These are phyloP conservation scores for Kockiozyma suomiensis DNA, from an alignment of 805 yeast species.

Conservation along the genomic window DNA sequence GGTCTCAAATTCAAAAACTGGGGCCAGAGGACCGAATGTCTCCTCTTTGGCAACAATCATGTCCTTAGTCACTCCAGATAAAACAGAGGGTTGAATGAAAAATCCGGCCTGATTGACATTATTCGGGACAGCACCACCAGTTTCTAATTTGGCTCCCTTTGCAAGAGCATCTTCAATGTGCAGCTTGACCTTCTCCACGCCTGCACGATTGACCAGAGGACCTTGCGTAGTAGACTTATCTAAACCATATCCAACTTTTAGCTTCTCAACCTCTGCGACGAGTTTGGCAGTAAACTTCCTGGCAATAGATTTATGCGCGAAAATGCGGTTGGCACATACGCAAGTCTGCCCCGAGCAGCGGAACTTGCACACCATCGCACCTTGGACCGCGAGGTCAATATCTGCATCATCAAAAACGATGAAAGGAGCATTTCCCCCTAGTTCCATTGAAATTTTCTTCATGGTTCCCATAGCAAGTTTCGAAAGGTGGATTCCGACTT, in stretches of 20 bases:
- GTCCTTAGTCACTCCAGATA: conserved; percentile 59
- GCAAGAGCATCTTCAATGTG: conserved; percentile 68
- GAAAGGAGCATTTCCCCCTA: conserved; percentile 85
- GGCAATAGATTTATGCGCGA: conserved; percentile 57
- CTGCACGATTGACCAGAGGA: conserved; percentile 66
- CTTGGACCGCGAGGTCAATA: conserved; percentile 64
- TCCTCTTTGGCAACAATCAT: conserved; percentile 69
- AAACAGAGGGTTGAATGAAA: conserved; percentile 69
- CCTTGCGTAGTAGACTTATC: conserved; percentile 68
- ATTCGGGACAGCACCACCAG: conserved; percentile 62
- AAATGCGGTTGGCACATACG: conserved; percentile 44
- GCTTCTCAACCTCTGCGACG: conserved; percentile 49
- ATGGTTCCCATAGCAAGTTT: conserved; percentile 60
- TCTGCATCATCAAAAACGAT: conserved; percentile 76
- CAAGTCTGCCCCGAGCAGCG: conserved; percentile 83
- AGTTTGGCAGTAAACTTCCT: conserved; percentile 60
- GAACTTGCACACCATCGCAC: conserved; percentile 67
- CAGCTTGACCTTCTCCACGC: conserved; percentile 60
- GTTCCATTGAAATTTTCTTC: conserved; percentile 71
- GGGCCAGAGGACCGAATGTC: conserved; percentile 81
- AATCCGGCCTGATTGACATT: conserved; percentile 52
- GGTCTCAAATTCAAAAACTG: conserved; percentile 62
- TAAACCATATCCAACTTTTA: conserved; percentile 66
- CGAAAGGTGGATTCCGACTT: conserved; percentile 69
- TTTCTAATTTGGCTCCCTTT: conserved; percentile 63